phyloP scores from a whole-genome alignment of 2,329 filamentous ascomycete species.

The Sporothrix protearum region DNA sequence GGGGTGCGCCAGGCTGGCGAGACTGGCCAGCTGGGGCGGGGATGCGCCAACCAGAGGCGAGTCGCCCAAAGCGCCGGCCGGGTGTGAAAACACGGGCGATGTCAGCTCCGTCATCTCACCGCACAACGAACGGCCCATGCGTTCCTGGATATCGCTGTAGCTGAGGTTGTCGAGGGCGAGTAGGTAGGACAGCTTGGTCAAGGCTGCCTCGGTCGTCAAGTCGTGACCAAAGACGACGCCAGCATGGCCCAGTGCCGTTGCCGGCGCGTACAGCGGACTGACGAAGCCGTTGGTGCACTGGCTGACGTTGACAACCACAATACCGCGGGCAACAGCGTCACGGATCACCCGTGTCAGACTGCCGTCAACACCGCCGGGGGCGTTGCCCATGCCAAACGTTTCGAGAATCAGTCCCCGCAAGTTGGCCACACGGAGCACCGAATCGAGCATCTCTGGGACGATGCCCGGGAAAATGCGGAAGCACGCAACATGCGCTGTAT shows the following conservation, averaged over 20 bases:
- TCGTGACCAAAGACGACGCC: constrained; percentile 88
- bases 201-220: constrained; percentile 82
- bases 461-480: constrained; percentile 89
- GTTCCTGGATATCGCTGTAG: constrained; percentile 60
- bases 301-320: constrained; percentile 86
- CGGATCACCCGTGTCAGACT: constrained; percentile 73
- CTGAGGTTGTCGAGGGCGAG: constrained; percentile 65
- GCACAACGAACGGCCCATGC: constrained; percentile 71
- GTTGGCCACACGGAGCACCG: constrained; percentile 71
- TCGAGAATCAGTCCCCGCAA: constrained; percentile 81
- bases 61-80: constrained; percentile 50
- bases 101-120: constrained; percentile 81
- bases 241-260: constrained; percentile 72
- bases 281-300: constrained; percentile 80
- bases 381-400: constrained; percentile 91
- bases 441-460: constrained; percentile 87
- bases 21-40: not conserved
- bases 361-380: constrained; percentile 76
- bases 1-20: not conserved
- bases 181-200: constrained; percentile 87
- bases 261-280: constrained; percentile 72
- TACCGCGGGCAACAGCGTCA: constrained; percentile 72
- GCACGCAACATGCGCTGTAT: constrained; percentile 86
- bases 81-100: constrained; percentile 72
- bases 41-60: not conserved